phyloP scores from a whole-genome alignment of 78 protist species.

The Thecamonas trahens region DNA sequence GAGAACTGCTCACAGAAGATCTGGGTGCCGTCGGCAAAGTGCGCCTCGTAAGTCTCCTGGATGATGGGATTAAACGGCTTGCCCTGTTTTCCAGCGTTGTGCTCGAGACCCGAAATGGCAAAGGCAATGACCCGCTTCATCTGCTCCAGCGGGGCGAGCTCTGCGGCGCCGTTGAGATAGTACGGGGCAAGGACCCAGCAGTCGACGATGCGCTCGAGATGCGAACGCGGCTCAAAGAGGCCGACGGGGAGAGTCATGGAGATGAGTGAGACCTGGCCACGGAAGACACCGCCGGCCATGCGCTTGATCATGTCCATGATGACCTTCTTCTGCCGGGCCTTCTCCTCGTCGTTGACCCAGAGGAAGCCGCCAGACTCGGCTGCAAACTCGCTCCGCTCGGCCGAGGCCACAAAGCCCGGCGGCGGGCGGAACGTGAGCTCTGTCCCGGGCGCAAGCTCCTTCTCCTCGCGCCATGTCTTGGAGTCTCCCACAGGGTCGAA shows the following conservation, averaged over 20 bases:
- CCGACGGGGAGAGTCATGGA: slow-evolving; percentile 48
- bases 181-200: slow-evolving; percentile 16
- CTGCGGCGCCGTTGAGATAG: slow-evolving; percentile 31
- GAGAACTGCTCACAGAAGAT: slow-evolving; percentile 51
- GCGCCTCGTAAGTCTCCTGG: slow-evolving; percentile 67
- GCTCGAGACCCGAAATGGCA: slow-evolving; percentile 47
- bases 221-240: slow-evolving; percentile 61
- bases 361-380: too few species aligned
- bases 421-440: too few species aligned
- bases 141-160: slow-evolving; percentile 31
- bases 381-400: too few species aligned
- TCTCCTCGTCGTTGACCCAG: too few species aligned
- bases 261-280: too few species aligned
- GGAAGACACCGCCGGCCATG: too few species aligned
- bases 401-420: too few species aligned
- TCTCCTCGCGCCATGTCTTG: too few species aligned
- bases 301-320: too few species aligned
- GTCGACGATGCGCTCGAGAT: slow-evolving; percentile 47
- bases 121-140: slow-evolving; percentile 31
- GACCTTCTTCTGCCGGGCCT: too few species aligned
- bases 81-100: slow-evolving; percentile 7
- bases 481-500: too few species aligned
- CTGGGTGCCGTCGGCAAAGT: slow-evolving; percentile 33
- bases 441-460: too few species aligned
- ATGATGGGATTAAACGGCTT: slow-evolving; percentile 78